Evolutionary conservation across 306 rosid species (phyloP), one percentile per base, ranked within the genome.

Genomic region (Corylus americana): DNA sequence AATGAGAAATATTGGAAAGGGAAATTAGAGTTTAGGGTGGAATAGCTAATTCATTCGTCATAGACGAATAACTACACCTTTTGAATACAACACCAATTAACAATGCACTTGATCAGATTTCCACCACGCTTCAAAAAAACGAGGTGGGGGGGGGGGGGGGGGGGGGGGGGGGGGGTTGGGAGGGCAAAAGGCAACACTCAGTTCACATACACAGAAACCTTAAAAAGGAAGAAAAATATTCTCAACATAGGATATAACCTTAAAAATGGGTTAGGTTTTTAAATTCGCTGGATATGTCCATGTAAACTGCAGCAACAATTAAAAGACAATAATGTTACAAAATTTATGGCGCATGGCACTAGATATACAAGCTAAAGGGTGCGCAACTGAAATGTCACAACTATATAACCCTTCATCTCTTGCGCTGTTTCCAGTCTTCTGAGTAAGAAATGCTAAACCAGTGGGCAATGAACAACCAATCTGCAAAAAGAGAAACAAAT

Each of bases 401-500:
- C 68, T n/a, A 45, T 39, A 48, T 48, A 61, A 79, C 55, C 51
- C 70, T 61, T 55, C 57, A 29, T 73, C 79, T 29, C 72, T 74
- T 70, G 54, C 1, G 82, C 75, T 49, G 67, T 35, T 57, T 77
- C 82, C 20, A 63, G 44, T 29, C 61, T 73, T 71, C 74, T 20
- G 57, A 69, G 62, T 78, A 61, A 70, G 73, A 47, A 77, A 67
- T 73, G 44, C 39, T 31, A 64, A 45, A 48, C 51, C 54, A 42
- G 16, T 49, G 58, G 58, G 70, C 59, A 39, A 61, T 77, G 44
- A 62, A 74, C 35, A 72, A 45, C 48, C 55, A 74, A 57, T 64
- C 88, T 74, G 85, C 83, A 63, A 63, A 69, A 70, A 5, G 16
- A 45, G 17, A 73, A 81, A 48, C 74, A 72, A 47, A 55, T 31